phyloP scores from a whole-genome alignment of 2,329 filamentous ascomycete species.

The Alternaria incomplexa region DNA sequence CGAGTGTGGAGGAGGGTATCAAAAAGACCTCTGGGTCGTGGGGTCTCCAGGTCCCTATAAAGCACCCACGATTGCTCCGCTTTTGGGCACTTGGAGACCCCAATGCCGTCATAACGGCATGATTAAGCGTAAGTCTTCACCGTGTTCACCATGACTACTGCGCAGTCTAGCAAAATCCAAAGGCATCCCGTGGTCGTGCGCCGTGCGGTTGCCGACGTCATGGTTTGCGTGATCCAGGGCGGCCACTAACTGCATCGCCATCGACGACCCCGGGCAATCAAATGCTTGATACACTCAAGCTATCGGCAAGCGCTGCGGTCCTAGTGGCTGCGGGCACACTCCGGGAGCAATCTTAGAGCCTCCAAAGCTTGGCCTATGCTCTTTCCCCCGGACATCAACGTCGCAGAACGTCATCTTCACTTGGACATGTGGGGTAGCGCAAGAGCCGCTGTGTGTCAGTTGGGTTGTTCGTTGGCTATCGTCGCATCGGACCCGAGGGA shows the following conservation, averaged over 20 bases:
- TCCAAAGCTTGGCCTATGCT: slow-evolving; percentile 3
- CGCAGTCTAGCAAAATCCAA: background rate
- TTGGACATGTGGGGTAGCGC: slow-evolving; percentile 2
- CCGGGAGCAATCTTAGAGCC: slow-evolving; percentile 7
- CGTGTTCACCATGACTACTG: background rate
- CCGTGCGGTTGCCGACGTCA: slow-evolving; percentile 5
- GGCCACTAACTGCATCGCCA: background rate
- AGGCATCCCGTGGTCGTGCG: background rate
- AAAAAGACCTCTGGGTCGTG: background rate
- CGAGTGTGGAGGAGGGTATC: background rate
- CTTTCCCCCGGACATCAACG: slow-evolving; percentile 4
- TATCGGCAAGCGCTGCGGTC: background rate
- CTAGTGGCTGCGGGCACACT: slow-evolving; percentile 7
- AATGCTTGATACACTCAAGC: slow-evolving; percentile 12
- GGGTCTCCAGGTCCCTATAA: slow-evolving; percentile 7
- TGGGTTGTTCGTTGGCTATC: background rate
- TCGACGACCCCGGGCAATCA: background rate
- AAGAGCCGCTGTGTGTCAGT: background rate
- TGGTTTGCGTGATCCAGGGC: background rate
- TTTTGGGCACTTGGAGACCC: background rate
- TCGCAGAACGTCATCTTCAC: slow-evolving; percentile 7
- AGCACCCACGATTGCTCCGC: slow-evolving; percentile 3
- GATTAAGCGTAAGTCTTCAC: background rate
- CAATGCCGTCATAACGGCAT: slow-evolving; percentile 12
- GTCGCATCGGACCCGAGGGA: background rate